Base-by-base conservation (phyloP, 2,329 filamentous ascomycete genomes). In the Bipolaris zeicola region DNA sequence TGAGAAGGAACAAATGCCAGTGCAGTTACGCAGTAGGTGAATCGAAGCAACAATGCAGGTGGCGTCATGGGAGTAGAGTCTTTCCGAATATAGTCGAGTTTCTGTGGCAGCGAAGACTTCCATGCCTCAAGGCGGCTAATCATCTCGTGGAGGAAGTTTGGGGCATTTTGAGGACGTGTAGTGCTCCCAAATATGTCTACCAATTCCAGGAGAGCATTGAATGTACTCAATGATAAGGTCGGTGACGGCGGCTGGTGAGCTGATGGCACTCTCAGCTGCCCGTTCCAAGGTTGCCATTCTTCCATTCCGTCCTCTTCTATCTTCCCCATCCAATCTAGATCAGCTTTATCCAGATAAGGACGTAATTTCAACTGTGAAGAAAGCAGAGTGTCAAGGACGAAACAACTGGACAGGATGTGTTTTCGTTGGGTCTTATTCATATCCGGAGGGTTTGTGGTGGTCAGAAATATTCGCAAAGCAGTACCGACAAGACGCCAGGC, bases 281-380 rank as follows among this genome's bases (percentile, higher is more conserved):
- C 83, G 24, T 80, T 79, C 89, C 89, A 91, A 1, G 86, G 85
- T 61, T 89, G 85, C 88, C 88, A 91, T 76, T 91, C 88, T 66
- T 91, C 89, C 26, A 88, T 75, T 0, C 87, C 87, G 65, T 89
- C 86, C 70, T 90, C 87, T 33, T 84, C 80, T 3, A 89, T 75
- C 3, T 76, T 73, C 5, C 81, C 81, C 33, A 80, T 69, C 33
- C 73, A 71, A 18, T 77, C 72, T 31, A 85, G 66, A 50, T 85
- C 81, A 10, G 79, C 77, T 10, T 73, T 69, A 52, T 77, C 75
- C 2, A 88, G 76, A 66, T 83, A 82, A 3, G 83, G 78, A 11
- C 78, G 72, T 31, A 78, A 78, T 16, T 80, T 75, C 3, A 86
- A 74, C 3, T 82, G 77, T 18, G 83, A 70, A 11, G 83, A 81